Base-by-base conservation (phyloP, 2,329 filamentous ascomycete genomes). In the Cordyceps pruinosa region DNA sequence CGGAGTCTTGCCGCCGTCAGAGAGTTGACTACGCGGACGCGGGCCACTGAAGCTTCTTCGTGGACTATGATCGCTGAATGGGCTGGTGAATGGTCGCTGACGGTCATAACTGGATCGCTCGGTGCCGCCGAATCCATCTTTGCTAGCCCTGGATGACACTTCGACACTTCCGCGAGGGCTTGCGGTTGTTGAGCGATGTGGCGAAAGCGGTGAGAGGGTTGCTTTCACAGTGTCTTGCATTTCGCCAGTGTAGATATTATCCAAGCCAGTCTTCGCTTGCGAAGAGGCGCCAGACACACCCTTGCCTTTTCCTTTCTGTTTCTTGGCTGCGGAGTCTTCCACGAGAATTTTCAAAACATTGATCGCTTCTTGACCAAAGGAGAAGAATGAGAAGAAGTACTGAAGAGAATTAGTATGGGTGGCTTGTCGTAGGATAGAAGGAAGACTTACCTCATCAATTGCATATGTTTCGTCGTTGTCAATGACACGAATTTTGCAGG, bases 381-480 rank as follows among this genome's bases (percentile, higher is more conserved):
- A 88, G 69, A 97, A 96, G 72, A 97, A 97, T 0, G 92, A 94
- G 70, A 99, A 97, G 70, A 95, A 97, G 69, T 97, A 97, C 85
- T 92, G 12, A 45, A 4, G 9, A n/a, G 3, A 7, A 47, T 62
- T 35, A 64, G 61, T 21, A 57, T 19, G 35, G 6, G 35, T 4
- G 17, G 7, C 13, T 23, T 30, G 21, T 1, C 15, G 25, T 9
- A 2, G n/a, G 55, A 35, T 15, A 5, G n/a, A 25, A n/a, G 6
- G 4, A 59, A 10, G 4, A 15, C 74, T 61, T 75, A 90, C 89
- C 79, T 99, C 94, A 66, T 99, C 94, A 61, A 97, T 89, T 3
- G 92, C 92, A 72, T 89, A 97, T 0, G 90, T 95, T 71, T 97
- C 93, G 62, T 94, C 90, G 62, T 91, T 95, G 67, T 97, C 92